A percentile compares a stretch with the other conserved stretches of the same genome.
Evolutionary conservation across 2,329 filamentous ascomycete species (phyloP).

Genomic region (Calonectria ilicicola): DNA sequence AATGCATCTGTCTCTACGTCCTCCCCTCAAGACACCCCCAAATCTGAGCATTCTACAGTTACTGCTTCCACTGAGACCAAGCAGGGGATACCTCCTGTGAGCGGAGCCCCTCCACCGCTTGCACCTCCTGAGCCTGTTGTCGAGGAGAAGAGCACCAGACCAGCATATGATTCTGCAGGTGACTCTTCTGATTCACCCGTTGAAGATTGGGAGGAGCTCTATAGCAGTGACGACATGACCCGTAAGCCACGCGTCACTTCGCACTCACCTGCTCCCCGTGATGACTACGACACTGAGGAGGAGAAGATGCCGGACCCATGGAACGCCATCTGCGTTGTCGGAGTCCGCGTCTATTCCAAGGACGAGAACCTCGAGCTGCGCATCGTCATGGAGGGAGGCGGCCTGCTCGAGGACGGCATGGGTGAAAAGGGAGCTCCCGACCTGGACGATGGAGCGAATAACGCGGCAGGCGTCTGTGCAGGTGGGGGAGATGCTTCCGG

Average conservation of each 20-base stretch:
- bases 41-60: slow-evolving; percentile 43
- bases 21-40: slow-evolving; percentile 48
- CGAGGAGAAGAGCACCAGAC: slow-evolving; percentile 35
- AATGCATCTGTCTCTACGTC: slow-evolving; percentile 46
- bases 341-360: slow-evolving; percentile 71
- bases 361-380: slow-evolving; percentile 66
- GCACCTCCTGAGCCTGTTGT: slow-evolving; percentile 19
- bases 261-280: slow-evolving; percentile 46
- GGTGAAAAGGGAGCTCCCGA: slow-evolving; percentile 67
- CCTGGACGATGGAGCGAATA: slow-evolving; percentile 68
- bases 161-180: slow-evolving; percentile 59
- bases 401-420: slow-evolving; percentile 67
- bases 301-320: slow-evolving; percentile 68
- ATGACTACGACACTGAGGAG: slow-evolving; percentile 66
- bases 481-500: too few species aligned
- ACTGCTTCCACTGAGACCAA: slow-evolving; percentile 43
- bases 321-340: slow-evolving; percentile 73
- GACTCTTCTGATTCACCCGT: slow-evolving; percentile 72
- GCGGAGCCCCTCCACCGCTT: slow-evolving; percentile 39
- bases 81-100: slow-evolving; percentile 48
- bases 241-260: slow-evolving; percentile 60
- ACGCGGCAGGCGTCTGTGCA: slow-evolving; percentile 61
- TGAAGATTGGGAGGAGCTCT: slow-evolving; percentile 69
- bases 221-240: slow-evolving; percentile 69
- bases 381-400: slow-evolving; percentile 67